phyloP scores from a whole-genome alignment of 495 filamentous ascomycete species.

The Xylaria sp. region DNA sequence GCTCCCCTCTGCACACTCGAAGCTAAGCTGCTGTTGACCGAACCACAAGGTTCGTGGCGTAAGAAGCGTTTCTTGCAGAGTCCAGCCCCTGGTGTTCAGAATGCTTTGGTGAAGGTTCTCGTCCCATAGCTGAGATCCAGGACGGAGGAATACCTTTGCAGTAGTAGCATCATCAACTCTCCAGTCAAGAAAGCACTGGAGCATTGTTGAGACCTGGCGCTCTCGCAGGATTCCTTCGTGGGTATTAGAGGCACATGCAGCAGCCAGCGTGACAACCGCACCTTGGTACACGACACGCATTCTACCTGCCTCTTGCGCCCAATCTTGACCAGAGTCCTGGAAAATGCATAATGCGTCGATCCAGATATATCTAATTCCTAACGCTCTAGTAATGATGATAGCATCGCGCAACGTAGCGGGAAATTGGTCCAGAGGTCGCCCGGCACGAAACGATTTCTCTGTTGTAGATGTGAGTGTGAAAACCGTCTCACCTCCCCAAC shows the following conservation, averaged over 20 bases:
- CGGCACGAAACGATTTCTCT: conserved; percentile 26
- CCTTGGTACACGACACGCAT: conserved; percentile 33
- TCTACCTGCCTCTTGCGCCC: conserved; percentile 35
- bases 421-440: conserved; percentile 31
- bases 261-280: conserved; percentile 40
- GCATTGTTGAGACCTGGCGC: conserved; percentile 15
- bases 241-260: conserved; percentile 38
- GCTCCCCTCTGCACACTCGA: conserved; percentile 36
- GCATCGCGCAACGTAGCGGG: conserved; percentile 42
- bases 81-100: conserved; percentile 40
- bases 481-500: conserved; percentile 35
- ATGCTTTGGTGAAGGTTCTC: conserved; percentile 32
- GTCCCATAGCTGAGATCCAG: too few species aligned
- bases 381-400: conserved; percentile 32
- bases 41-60: conserved; percentile 41
- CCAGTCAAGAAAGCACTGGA: conserved; percentile 30
- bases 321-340: conserved; percentile 41
- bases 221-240: conserved; percentile 37
- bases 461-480: conserved; percentile 33
- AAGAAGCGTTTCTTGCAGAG: conserved; percentile 42
- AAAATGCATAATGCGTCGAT: conserved; percentile 46
- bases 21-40: conserved; percentile 36
- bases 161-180: conserved; percentile 7
- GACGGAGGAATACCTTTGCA: conserved; percentile 31
- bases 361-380: conserved; percentile 36